Evolutionary conservation across 768 basidiomycete species (phyloP), one percentile per base, ranked within the genome.

Genomic region (Kwoniella mangroviensis): DNA sequence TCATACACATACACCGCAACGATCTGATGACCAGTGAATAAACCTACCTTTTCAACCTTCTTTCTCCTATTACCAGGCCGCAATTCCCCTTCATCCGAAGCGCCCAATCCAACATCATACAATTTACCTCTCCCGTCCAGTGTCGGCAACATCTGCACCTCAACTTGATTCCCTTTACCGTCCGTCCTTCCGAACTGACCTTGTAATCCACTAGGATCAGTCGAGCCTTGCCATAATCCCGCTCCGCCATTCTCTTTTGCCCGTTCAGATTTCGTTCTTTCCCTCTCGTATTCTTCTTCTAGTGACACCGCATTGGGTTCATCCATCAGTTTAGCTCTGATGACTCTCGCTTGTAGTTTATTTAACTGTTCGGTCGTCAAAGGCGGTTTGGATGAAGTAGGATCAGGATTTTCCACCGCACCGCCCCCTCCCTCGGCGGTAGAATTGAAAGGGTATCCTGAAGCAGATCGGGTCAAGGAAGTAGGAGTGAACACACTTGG

Each of bases 321-420:
- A 41, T 88, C 89, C 87, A 92, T 91, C 41, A 99, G 86, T 81
- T 91, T 95, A 4, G 97, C 95, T 43, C 93, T 90, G 10, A 99
- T 85, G 1, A 97, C 94, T 74, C 90, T 90, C 3, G 96, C 96
- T 82, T 99, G 96, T 1, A 99, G 84, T 78, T 89, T 91, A 82
- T 99, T 98, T 56, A 98, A 85, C 17, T 91, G 92, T 15, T 77
- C 79, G 19, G 81, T 75, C 1, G 83, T 77, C 59, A 85, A 69
- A 11, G 79, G 72, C 7, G 85, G 83, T 28, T 73, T 71, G 10
- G 71, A 75, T 3, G 70, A 63, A 0, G 79, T 81, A 2, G 78
- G 67, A 61, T 73, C 75, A 17, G 62, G 40, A 15, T 67, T 68
- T 28, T 55, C 21, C 43, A 59, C 13, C 11, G 58, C 26, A 13